A percentile compares a stretch with the other conserved stretches of the same genome.
Conservation (phyloP, 192 early-diverging fungal species). For the Phlyctochytrium arcticum region DNA sequence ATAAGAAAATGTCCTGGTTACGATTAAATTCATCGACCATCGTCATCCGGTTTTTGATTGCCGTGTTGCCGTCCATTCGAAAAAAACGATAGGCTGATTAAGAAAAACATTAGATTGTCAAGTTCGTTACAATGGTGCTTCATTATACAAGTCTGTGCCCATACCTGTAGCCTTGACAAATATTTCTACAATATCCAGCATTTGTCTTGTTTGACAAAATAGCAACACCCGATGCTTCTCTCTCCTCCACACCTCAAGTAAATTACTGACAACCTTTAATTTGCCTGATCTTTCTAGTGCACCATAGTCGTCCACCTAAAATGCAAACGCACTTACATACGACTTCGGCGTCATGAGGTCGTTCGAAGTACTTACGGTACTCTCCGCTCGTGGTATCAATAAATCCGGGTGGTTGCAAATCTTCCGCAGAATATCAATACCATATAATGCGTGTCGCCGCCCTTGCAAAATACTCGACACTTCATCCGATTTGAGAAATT, state of each 20-base stretch:
- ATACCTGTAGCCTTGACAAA: too few species aligned
- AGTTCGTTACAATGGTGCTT: neutral
- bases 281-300: constrained; percentile 72
- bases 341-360: neutral
- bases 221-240: constrained; percentile 83
- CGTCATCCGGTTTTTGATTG: constrained; percentile 75
- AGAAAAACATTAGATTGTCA: too few species aligned
- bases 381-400: constrained; percentile 38
- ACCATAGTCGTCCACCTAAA: constrained; percentile 59
- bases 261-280: constrained; percentile 78
- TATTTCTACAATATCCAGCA: constrained; percentile 90
- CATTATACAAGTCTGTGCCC: too few species aligned
- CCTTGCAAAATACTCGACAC: constrained; percentile 75
- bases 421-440: constrained; percentile 90
- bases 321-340: neutral
- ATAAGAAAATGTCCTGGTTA: constrained; percentile 68
- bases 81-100: constrained; percentile 64
- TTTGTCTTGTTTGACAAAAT: constrained; percentile 91
- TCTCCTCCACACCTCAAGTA: constrained; percentile 82
- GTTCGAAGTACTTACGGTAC: neutral
- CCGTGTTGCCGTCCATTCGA: constrained; percentile 95
- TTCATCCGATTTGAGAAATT: constrained; percentile 69
- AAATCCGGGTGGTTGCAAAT: constrained; percentile 97
- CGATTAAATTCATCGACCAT: constrained; percentile 88
- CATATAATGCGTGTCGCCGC: constrained; percentile 76